These are phyloP conservation scores for Corymbia calophylla DNA, from an alignment of 441 rosid genomes.

Conservation along the genomic window DNA sequence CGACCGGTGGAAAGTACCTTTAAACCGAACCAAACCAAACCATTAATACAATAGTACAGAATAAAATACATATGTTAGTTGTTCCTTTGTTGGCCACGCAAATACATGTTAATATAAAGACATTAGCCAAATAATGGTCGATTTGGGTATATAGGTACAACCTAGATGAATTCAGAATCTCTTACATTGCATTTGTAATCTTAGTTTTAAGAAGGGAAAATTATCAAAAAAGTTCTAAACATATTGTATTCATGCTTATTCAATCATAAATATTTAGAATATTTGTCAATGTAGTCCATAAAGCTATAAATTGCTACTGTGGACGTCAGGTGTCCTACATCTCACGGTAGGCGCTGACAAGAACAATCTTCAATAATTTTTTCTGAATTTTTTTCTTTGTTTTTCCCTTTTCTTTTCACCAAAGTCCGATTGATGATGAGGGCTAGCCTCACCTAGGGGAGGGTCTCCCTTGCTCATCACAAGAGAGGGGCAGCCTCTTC, in stretches of 20 bases:
- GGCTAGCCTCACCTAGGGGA: fast-evolving
- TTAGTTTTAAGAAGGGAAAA: background rate
- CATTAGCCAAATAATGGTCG: background rate
- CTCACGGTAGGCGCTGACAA: no score
- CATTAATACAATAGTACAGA: background rate
- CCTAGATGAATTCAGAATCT: background rate
- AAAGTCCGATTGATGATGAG: fast-evolving
- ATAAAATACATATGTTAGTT: background rate
- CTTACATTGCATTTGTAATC: background rate
- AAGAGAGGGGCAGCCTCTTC: fast-evolving
- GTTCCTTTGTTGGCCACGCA: background rate
- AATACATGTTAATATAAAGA: background rate
- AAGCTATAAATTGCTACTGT: fast-evolving
- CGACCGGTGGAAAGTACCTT: background rate
- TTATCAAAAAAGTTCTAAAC: no score
- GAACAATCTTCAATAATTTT: no score
- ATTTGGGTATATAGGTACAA: background rate
- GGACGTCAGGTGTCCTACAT: no score
- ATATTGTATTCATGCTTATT: no score
- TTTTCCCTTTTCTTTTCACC: background rate
- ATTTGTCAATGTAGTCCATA: fast-evolving
- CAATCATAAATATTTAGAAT: fast-evolving
- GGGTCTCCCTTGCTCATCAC: background rate
- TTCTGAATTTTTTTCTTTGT: no score
- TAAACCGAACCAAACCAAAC: background rate